Conservation (phyloP, 345 rosid genomes). For the Clarkia xantiana region DNA sequence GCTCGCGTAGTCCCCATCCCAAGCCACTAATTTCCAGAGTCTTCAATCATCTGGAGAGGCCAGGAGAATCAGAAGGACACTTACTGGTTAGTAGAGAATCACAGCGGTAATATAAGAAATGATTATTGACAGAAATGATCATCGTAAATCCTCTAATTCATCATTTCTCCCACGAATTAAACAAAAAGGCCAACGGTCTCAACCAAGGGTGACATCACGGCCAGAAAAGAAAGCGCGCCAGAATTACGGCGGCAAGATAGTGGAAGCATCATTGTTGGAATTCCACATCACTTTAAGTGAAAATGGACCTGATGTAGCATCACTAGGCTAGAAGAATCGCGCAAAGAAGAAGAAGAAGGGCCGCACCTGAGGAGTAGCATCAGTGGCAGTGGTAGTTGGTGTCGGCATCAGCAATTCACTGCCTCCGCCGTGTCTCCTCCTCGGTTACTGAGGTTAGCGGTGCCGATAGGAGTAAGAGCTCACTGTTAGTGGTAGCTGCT, state of each 20-base stretch:
- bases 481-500: neutral
- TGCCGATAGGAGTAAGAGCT: neutral
- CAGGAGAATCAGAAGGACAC: neutral
- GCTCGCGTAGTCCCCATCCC: slow-evolving; percentile 14
- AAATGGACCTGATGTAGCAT: neutral
- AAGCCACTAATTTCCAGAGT: slow-evolving; percentile 1
- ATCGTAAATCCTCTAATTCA: neutral
- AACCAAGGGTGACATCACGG: neutral
- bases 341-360: neutral
- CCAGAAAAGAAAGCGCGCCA: neutral
- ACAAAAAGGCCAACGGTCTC: neutral
- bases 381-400: neutral
- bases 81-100: neutral
- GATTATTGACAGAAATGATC: slow-evolving; percentile 1
- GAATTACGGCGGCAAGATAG: slow-evolving; percentile 1
- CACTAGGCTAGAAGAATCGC: neutral
- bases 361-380: slow-evolving; percentile 2
- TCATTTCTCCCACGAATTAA: neutral
- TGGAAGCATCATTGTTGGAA: neutral
- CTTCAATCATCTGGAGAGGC: slow-evolving; percentile 5
- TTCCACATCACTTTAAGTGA: neutral
- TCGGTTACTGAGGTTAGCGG: neutral
- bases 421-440: neutral
- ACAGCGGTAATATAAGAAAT: neutral
- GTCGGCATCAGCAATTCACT: neutral